Conservation (phyloP, 306 rosid genomes). For the Cucurbita moschata region DNA sequence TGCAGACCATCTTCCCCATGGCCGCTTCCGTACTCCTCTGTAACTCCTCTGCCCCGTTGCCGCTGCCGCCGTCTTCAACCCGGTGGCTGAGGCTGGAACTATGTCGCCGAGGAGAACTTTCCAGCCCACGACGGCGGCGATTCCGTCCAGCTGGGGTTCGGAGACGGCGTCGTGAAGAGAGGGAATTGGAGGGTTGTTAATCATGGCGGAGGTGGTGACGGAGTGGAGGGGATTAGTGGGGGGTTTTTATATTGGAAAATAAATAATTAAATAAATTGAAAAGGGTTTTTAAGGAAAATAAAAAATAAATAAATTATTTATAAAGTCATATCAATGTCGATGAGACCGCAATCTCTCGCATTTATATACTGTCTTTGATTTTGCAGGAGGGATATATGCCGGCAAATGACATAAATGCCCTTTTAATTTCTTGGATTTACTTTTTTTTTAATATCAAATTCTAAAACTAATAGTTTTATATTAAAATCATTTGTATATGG, state of each 20-base stretch:
- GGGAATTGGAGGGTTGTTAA: not conserved
- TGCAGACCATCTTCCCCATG: constrained; percentile 94
- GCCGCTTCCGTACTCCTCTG: constrained; percentile 82
- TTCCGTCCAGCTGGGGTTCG: constrained; percentile 42
- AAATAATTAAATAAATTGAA: not conserved
- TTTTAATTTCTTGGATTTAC: not conserved
- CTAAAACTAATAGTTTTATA: no score
- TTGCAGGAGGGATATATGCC: constrained; percentile 3
- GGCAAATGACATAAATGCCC: constrained; percentile 9
- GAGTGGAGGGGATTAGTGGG: not conserved
- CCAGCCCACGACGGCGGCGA: constrained; percentile 72
- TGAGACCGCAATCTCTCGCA: constrained; percentile 34
- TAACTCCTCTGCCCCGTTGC: constrained; percentile 29
- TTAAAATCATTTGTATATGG: no score
- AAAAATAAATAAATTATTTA: constrained; percentile 3
- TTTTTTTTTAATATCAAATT: no score
- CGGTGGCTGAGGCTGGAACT: not conserved
- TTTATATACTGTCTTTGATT: constrained; percentile 12
- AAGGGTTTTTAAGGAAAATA: not conserved
- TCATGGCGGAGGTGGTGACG: constrained; percentile 1
- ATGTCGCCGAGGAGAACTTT: constrained; percentile 38
- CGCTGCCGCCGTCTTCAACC: not conserved
- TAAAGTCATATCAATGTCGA: constrained; percentile 30
- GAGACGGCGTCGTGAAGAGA: constrained; percentile 2
- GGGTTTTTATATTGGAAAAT: not conserved